Conservation (phyloP, 768 basidiomycete species). For the Pisolithus marmoratus region DNA sequence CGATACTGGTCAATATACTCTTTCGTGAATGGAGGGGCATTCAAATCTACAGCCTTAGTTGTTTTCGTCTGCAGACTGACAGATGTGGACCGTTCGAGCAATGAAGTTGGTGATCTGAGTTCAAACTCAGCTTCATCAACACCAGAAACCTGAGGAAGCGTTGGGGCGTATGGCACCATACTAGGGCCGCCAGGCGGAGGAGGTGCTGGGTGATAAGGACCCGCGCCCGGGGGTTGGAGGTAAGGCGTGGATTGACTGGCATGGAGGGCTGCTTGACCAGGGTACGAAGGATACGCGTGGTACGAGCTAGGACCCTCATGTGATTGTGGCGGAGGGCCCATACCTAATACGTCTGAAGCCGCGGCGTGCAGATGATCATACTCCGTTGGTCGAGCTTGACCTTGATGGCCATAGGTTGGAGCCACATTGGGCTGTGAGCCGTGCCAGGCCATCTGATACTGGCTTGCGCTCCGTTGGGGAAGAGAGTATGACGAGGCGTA, state of each 20-base stretch:
- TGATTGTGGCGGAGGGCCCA: conserved; percentile 49
- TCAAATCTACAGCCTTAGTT: conserved; percentile 78
- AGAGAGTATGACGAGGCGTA: conserved; percentile 19
- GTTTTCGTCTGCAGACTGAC: conserved; percentile 55
- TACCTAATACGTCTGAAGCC: conserved; percentile 76
- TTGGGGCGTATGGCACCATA: conserved; percentile 17
- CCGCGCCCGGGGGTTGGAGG: conserved; percentile 24
- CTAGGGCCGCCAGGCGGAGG: conserved; percentile 12
- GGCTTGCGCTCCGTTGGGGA: conserved; percentile 14
- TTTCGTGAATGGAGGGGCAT: conserved; percentile 84
- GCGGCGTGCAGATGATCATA: conserved; percentile 65
- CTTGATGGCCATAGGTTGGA: conserved; percentile 14
- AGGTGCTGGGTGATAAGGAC: conserved; percentile 16
- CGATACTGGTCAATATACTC: conserved; percentile 98
- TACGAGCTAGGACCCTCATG: conserved; percentile 15
- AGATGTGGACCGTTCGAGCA: conserved; percentile 50
- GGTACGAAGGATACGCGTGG: conserved; percentile 17
- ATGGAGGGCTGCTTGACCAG: conserved; percentile 16
- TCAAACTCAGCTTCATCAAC: conserved; percentile 47
- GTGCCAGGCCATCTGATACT: conserved; percentile 23
- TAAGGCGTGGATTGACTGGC: conserved; percentile 27
- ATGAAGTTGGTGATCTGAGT: conserved; percentile 37
- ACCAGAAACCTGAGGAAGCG: conserved; percentile 21
- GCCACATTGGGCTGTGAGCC: conserved; percentile 18
- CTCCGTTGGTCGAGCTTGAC: conserved; percentile 31